phyloP scores from a whole-genome alignment of 1,284 basidiomycete genomes.

The Papiliotrema fonsecae region DNA sequence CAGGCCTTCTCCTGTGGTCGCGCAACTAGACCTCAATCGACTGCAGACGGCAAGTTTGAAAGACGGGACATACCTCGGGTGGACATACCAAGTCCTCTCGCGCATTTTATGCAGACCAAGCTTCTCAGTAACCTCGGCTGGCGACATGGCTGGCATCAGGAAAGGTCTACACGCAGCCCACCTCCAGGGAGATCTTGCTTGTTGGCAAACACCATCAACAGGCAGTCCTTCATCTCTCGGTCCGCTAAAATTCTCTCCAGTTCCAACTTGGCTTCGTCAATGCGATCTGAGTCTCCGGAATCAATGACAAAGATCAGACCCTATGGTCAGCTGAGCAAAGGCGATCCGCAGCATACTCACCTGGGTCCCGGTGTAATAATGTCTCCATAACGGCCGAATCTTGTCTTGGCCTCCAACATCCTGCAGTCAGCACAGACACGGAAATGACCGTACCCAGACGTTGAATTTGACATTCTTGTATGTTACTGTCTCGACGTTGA shows the following conservation, averaged over 20 bases:
- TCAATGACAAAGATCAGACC: slow-evolving; percentile 63
- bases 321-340: slow-evolving; percentile 22
- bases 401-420: slow-evolving; percentile 99
- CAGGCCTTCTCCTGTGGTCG: slow-evolving; percentile 90
- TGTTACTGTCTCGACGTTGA: slow-evolving; percentile 99
- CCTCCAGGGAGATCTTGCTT: slow-evolving; percentile 98
- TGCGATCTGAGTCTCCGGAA: slow-evolving; percentile 79
- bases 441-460: slow-evolving; percentile 63
- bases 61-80: slow-evolving; percentile 69
- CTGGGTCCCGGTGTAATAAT: slow-evolving; percentile 71
- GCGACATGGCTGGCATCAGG: slow-evolving; percentile 76
- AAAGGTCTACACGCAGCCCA: slow-evolving; percentile 48
- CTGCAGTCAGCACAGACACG: slow-evolving; percentile 19
- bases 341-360: slow-evolving; percentile 30
- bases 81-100: slow-evolving; percentile 97
- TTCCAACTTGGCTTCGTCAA: slow-evolving; percentile 95
- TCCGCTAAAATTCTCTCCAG: slow-evolving; percentile 95
- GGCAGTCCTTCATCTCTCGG: slow-evolving; percentile 96
- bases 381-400: slow-evolving; percentile 96
- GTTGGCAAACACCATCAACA: slow-evolving; percentile 96
- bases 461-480: slow-evolving; percentile 99
- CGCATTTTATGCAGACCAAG: slow-evolving; percentile 92
- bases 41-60: neutral
- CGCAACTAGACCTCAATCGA: slow-evolving; percentile 58
- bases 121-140: slow-evolving; percentile 97